Evolutionary conservation across 2,329 filamentous ascomycete species (phyloP), one percentile per base, ranked within the genome.

Genomic region (Ophiostoma sp.): DNA sequence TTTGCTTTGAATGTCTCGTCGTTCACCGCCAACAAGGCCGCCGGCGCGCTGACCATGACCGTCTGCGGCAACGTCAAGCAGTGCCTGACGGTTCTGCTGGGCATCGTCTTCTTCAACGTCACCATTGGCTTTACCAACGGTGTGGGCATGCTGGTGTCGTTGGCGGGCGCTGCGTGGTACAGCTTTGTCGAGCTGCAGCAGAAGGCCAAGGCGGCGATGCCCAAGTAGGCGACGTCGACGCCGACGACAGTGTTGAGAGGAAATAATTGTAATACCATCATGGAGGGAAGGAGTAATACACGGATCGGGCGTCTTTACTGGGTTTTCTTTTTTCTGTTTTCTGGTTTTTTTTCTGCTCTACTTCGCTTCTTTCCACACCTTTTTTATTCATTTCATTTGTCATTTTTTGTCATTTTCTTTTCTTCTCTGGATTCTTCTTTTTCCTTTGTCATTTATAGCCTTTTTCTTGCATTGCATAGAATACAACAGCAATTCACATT

Each of bases 1-100:
- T 87, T 89, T 71, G 80, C 86, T 7, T 84, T 89, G 73, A 89
- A 89, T 77, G 83, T 88, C 57, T 84, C 86, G 45, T 88, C 85
- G 3, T 89, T 89, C 79, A 85, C 85, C 74, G 87, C 87, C 71
- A 89, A 89, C 80, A 88, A 88, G 80, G 81, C 86, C 50, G 85
- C 87, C 6, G 87, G 87, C 70, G 87, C 87, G 22, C 79, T 89
- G 72, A 89, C 87, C 50, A 89, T 89, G 85, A 88, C 87, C 7
- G 86, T 89, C 5, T 88, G 87, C 74, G 87, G 86, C 72, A 89
- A 89, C 77, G 80, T 89, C 73, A 89, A 89, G 82, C 87, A 89
- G 78, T 86, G 85, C 75, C 79, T 88, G 59, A 88, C 87, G 0
- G 86, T 89, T 15, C 79, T 87, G 48, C 80, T 89, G 39, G 87